Conservation (phyloP, 257 asterid genomes). For the Plantago ovata region DNA sequence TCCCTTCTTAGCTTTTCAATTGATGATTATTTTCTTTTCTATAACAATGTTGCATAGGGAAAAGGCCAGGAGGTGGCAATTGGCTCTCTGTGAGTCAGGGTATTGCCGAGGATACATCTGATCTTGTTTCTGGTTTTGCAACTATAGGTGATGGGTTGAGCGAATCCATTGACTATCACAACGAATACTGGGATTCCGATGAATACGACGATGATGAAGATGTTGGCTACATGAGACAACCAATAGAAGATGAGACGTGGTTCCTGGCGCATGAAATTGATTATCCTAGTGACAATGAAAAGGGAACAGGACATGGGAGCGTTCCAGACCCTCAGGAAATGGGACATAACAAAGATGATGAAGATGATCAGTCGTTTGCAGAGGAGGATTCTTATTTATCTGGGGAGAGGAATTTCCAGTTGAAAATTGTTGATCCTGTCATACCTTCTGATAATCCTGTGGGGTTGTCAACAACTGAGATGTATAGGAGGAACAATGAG, state of each 20-base stretch:
- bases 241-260: constrained; percentile 97
- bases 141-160: constrained; percentile 88
- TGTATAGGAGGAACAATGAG: constrained; percentile 40
- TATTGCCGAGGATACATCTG: constrained; percentile 90
- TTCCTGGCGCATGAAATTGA: constrained; percentile 97
- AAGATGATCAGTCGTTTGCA: constrained; percentile 79
- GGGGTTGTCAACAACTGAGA: constrained; percentile 43
- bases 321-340: constrained; percentile 74
- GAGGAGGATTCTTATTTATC: constrained; percentile 92
- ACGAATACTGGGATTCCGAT: constrained; percentile 96
- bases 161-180: constrained; percentile 82
- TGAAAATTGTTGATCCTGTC: constrained; percentile 53
- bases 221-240: constrained; percentile 96
- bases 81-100: constrained; percentile 98
- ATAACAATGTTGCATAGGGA: constrained; percentile 43
- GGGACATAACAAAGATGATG: constrained; percentile 63
- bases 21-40: constrained; percentile 18
- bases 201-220: constrained; percentile 96
- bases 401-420: constrained; percentile 67
- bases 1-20: constrained; percentile 13
- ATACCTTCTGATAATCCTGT: constrained; percentile 51
- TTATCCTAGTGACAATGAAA: constrained; percentile 94
- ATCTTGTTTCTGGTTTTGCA: constrained; percentile 94
- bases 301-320: constrained; percentile 77
- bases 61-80: constrained; percentile 66